These are phyloP conservation scores for Agaricales sp. DNA, from an alignment of 1,284 basidiomycete genomes.

Conservation along the genomic window DNA sequence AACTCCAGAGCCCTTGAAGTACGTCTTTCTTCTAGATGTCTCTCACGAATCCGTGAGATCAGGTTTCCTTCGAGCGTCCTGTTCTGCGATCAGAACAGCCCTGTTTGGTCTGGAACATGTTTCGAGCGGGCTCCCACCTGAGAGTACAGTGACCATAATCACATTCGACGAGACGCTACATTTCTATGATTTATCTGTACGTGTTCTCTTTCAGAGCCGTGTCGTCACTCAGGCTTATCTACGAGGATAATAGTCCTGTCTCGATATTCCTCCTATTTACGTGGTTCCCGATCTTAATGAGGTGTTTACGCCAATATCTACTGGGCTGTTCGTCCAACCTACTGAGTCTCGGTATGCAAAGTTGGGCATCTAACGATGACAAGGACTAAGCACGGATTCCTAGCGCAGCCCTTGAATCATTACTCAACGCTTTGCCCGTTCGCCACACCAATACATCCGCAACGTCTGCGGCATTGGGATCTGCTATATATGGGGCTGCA, in stretches of 20 bases:
- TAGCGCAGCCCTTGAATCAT: constrained; percentile 48
- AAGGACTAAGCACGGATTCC: not conserved
- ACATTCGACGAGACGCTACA: constrained; percentile 82
- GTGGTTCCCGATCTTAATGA: constrained; percentile 89
- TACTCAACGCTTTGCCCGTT: constrained; percentile 59
- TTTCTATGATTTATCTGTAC: constrained; percentile 85
- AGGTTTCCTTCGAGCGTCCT: constrained; percentile 69
- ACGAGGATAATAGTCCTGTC: constrained; percentile 33
- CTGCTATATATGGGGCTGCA: constrained; percentile 67
- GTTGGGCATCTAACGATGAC: not conserved
- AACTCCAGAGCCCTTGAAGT: constrained; percentile 61
- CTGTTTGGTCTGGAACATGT: constrained; percentile 58
- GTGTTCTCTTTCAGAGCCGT: constrained; percentile 17
- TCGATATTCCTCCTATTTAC: constrained; percentile 59
- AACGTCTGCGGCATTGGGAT: constrained; percentile 65
- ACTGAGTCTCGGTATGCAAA: constrained; percentile 49
- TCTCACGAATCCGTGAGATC: constrained; percentile 62
- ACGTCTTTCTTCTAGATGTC: constrained; percentile 88
- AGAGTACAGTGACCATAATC: constrained; percentile 63
- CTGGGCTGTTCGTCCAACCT: constrained; percentile 78
- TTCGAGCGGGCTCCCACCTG: constrained; percentile 41
- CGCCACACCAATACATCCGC: constrained; percentile 47
- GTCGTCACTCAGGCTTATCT: constrained; percentile 7
- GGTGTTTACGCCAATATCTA: constrained; percentile 76
- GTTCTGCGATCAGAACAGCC: constrained; percentile 52